A percentile compares a stretch with the other conserved stretches of the same genome.
Evolutionary conservation across 208 protist genomes (phyloP).

Genomic region (Trichomonas vaginalis): DNA sequence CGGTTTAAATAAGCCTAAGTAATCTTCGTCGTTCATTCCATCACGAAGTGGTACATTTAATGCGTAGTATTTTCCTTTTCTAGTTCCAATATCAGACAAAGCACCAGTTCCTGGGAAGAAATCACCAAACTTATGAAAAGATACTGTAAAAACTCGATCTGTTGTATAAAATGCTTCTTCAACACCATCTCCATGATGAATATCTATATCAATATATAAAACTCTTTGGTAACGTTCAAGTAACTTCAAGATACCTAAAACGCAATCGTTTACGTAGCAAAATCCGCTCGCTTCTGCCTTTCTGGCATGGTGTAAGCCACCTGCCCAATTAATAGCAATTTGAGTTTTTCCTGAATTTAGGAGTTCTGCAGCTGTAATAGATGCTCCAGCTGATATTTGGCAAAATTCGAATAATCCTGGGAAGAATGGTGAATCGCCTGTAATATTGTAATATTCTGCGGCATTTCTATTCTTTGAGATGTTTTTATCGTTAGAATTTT

Average conservation of each 20-base stretch:
- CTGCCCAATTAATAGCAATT: constrained; percentile 94
- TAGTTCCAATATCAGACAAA: constrained; percentile 50
- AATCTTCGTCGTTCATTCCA: constrained; percentile 59
- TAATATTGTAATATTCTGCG: constrained; percentile 31
- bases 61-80: constrained; percentile 57
- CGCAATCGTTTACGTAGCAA: constrained; percentile 99
- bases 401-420: constrained; percentile 47
- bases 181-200: constrained; percentile 97
- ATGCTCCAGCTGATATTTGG: constrained; percentile 37
- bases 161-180: constrained; percentile 90
- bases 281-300: constrained; percentile 80
- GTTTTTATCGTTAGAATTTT: constrained; percentile 30
- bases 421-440: constrained; percentile 45
- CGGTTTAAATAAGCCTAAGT: constrained; percentile 74
- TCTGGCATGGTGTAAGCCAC: constrained; percentile 87
- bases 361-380: constrained; percentile 70
- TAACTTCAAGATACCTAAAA: constrained; percentile 90
- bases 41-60: constrained; percentile 58
- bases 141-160: constrained; percentile 91
- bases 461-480: not conserved
- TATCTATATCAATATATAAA: constrained; percentile 98
- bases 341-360: constrained; percentile 64
- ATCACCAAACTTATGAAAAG: constrained; percentile 87
- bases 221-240: constrained; percentile 73
- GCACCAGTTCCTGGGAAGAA: constrained; percentile 68